Evolutionary conservation across 108 stramenopile genomes (phyloP).

Genomic region (Pseudonitzschia multiseries): DNA sequence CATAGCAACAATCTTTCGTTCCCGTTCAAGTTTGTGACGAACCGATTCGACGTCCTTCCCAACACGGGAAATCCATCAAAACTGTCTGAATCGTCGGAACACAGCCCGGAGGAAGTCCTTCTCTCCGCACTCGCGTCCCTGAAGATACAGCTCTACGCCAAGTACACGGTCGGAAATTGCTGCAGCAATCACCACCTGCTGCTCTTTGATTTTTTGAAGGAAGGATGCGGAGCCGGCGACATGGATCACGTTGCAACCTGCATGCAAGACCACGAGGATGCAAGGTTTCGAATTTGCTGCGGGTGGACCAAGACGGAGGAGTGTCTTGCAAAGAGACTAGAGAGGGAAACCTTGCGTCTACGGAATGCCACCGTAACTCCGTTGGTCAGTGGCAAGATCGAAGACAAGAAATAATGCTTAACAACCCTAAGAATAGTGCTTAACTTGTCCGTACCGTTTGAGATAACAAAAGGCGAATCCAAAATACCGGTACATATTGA

Average conservation of each 20-base stretch:
- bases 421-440: neutral
- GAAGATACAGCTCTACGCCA: slow-evolving; percentile 31
- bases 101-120: slow-evolving; percentile 30
- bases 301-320: slow-evolving; percentile 31
- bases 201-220: slow-evolving; percentile 42
- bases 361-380: slow-evolving; percentile 27
- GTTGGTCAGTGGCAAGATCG: too few relatives aligned
- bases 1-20: slow-evolving; percentile 15
- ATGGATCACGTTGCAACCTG: slow-evolving; percentile 30
- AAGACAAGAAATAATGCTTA: neutral
- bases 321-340: slow-evolving; percentile 20
- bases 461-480: neutral
- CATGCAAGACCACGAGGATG: slow-evolving; percentile 44
- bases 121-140: slow-evolving; percentile 45
- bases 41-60: slow-evolving; percentile 36
- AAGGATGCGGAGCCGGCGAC: slow-evolving; percentile 40
- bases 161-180: slow-evolving; percentile 46
- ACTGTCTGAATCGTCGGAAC: neutral
- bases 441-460: too few relatives aligned
- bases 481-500: too few relatives aligned
- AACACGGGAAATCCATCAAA: slow-evolving; percentile 33
- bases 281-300: slow-evolving; percentile 48
- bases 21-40: slow-evolving; percentile 30
- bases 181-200: slow-evolving; percentile 49
- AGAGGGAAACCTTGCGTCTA: slow-evolving; percentile 20